Base-by-base conservation (phyloP, 2,329 filamentous ascomycete species). In the Cladobotryum protrusum region DNA sequence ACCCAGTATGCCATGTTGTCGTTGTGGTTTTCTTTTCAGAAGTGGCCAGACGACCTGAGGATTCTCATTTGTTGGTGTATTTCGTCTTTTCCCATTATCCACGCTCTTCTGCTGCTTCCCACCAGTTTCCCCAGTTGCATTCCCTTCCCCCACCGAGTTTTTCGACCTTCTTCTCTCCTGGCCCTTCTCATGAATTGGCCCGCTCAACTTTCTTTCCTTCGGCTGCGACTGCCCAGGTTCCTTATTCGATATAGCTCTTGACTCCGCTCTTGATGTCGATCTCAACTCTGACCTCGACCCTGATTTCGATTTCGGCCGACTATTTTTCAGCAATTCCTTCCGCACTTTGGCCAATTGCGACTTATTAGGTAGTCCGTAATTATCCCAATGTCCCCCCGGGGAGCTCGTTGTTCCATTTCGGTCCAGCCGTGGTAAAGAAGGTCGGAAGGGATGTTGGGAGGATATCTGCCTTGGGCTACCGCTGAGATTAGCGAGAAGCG, bases 401-500 rank as follows among this genome's bases (percentile, higher is more conserved):
- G 24, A 29, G 11, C 24, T 29, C 24, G 7, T 29, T 29, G 24
- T 29, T 29, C 6, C 24, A 29, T 29, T 8, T 29, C 2, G 24
- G 3, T 20, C 18, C n/a, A 15, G 15, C 12, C 6, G 14, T 20
- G 13, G 15, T n/a, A 14, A 12, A 42, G 43, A 18, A 43, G 37
- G 14, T 8, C n/a, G 20, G 24, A 19, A 41, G 41, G 20, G 9
- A 12, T 18, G 39, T 18, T 32, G 39, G 35, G 41, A 43, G 33
- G 36, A 52, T 24, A 34, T 19, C 15, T 32, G 37, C 20, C 42
- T 53, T 43, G 44, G 43, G 35, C 47, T 34, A 29, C 19, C 37
- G 41, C 44, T 33, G 17, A 46, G 54, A 29, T 47, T 48, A 35
- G 48, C 48, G 36, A 56, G 43, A 40, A 55, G 56, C 51, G 59